Conservation (phyloP, 495 filamentous ascomycete species). For the Penicillium daleae region DNA sequence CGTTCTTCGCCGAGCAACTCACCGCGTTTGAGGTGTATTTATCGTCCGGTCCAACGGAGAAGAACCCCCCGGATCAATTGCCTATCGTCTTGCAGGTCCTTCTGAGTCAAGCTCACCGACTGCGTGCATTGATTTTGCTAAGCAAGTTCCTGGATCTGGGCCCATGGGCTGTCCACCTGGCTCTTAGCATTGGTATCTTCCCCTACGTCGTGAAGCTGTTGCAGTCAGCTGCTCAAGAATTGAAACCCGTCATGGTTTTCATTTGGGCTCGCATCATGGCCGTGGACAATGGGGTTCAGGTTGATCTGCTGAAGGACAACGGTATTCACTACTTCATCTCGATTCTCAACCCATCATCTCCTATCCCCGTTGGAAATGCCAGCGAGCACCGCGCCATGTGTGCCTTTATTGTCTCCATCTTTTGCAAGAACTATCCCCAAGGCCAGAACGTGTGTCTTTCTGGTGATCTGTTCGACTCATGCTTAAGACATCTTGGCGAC, state of each 20-base stretch:
- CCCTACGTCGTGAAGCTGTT: slow-evolving; percentile 96
- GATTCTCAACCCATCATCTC: slow-evolving; percentile 81
- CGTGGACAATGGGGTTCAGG: slow-evolving; percentile 90
- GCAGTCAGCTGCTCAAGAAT: slow-evolving; percentile 89
- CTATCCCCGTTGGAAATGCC: slow-evolving; percentile 79
- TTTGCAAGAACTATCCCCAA: slow-evolving; percentile 90
- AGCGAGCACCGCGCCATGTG: slow-evolving; percentile 98
- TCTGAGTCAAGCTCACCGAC: slow-evolving; percentile 89
- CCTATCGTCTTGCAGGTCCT: slow-evolving; percentile 96
- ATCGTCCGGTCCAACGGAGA: slow-evolving; percentile 79
- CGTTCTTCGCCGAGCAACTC: slow-evolving; percentile 96
- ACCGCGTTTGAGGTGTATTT: slow-evolving; percentile 98
- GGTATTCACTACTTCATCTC: slow-evolving; percentile 95
- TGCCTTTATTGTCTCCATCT: slow-evolving; percentile 94
- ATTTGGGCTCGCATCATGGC: slow-evolving; percentile 98
- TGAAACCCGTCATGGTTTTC: slow-evolving; percentile 99
- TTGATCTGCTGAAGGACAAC: slow-evolving; percentile 91
- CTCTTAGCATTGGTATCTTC: slow-evolving; percentile 96
- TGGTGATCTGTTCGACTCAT: slow-evolving; percentile 78
- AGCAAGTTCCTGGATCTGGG: slow-evolving; percentile 94
- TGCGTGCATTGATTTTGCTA: slow-evolving; percentile 90
- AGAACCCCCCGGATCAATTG: slow-evolving; percentile 88
- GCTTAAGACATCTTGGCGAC: slow-evolving; percentile 78
- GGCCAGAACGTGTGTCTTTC: slow-evolving; percentile 88
- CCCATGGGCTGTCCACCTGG: slow-evolving; percentile 96